Evolutionary conservation across 495 filamentous ascomycete genomes (phyloP), one percentile per base, ranked within the genome.

Genomic region (Penicillium canariense): DNA sequence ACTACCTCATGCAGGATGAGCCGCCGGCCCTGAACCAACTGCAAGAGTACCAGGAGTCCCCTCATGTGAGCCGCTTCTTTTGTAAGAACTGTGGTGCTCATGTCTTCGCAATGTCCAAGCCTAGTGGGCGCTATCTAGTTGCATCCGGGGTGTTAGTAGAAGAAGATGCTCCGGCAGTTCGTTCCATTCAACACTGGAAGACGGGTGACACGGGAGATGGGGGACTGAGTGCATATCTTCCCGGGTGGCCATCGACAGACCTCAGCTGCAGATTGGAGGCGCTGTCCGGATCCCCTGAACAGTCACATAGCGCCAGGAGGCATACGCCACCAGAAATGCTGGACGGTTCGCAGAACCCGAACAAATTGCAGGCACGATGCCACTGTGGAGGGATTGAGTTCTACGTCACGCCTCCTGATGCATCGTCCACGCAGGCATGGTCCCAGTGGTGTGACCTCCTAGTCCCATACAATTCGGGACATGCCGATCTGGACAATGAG

Each of bases 21-120:
- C 66, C 70, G 1, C 69, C 51, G 10, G 68, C 60, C 5, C 56
- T 78, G 4, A 52, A 69, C 10, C 65, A 66, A 1, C 68, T 86
- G 8, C 70, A 59, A 10, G 59, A 63, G 30, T 89, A 87, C 56
- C 62, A 68, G 40, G 63, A 76, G 55, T 74, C 78, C 4, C 55
- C 76, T 11, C 62, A 75, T 18, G 42, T 80, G 10, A 77, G 72
- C 17, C 82, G 83, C n/a, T 81, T 82, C 57, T 89, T 88, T 67
- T 91, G 88, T 67, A 58, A 63, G n/a, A 82, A 68, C 12, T 92
- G 88, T 55, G 87, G 87, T 27, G 81, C 83, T 23, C 84, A 88
- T 56, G 71, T 84, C 56, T 84, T 87, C 48, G 61, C 67, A 5
- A 65, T 68, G 36, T 38, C 50, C 25, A 56, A 61, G 48, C 52